Evolutionary conservation across 805 yeast species (phyloP).

Genomic region (Torulaspora microellipsoides): DNA sequence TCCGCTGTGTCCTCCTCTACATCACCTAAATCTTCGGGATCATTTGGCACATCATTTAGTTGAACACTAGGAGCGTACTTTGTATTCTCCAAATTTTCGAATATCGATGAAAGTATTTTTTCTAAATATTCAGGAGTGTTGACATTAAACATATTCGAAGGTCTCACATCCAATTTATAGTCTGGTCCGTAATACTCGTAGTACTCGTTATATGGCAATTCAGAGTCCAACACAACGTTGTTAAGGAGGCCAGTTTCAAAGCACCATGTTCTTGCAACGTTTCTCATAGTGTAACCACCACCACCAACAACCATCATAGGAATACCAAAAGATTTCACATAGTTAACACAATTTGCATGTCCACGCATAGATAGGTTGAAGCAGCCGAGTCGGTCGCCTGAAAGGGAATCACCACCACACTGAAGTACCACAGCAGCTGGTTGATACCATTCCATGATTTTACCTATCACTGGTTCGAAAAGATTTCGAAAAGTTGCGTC

Average conservation of each 20-base stretch:
- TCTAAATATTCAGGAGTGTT: slow-evolving; percentile 89
- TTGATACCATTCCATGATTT: slow-evolving; percentile 84
- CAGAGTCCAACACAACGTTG: slow-evolving; percentile 60
- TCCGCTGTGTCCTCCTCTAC: slow-evolving; percentile 77
- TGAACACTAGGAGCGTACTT: slow-evolving; percentile 97
- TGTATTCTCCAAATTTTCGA: slow-evolving; percentile 79
- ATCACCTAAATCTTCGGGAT: slow-evolving; percentile 80
- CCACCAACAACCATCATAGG: slow-evolving; percentile 94
- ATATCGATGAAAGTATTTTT: slow-evolving; percentile 72
- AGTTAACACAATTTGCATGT: slow-evolving; percentile 93
- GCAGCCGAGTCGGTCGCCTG: slow-evolving; percentile 90
- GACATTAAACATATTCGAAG: slow-evolving; percentile 95
- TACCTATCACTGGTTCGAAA: slow-evolving; percentile 82
- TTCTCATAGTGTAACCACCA: slow-evolving; percentile 96
- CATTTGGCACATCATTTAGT: slow-evolving; percentile 82
- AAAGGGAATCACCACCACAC: slow-evolving; percentile 95
- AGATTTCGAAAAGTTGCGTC: slow-evolving; percentile 75
- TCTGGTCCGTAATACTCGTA: slow-evolving; percentile 98
- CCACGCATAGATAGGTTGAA: slow-evolving; percentile 89
- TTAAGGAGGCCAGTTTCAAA: slow-evolving; percentile 82
- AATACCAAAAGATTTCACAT: slow-evolving; percentile 78
- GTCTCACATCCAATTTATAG: slow-evolving; percentile 88
- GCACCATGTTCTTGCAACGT: slow-evolving; percentile 93
- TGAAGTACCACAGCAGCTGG: slow-evolving; percentile 94
- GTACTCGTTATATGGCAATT: slow-evolving; percentile 89